These are phyloP conservation scores for Arachnomyces sp. DNA, from an alignment of 2,329 filamentous ascomycete species.

Conservation along the genomic window DNA sequence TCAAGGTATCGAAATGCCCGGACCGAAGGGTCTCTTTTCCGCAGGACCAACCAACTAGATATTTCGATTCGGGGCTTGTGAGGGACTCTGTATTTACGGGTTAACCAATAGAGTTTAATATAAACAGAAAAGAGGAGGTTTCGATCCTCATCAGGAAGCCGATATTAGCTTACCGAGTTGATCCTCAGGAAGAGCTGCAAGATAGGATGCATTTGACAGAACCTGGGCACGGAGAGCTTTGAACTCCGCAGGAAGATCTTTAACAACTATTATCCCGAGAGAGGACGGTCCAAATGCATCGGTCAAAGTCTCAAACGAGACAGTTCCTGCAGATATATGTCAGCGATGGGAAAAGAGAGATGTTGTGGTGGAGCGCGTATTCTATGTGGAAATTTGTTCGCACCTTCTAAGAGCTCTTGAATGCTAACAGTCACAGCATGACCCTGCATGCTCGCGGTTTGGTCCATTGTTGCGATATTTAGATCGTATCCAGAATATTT, in stretches of 20 bases:
- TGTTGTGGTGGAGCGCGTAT: not conserved
- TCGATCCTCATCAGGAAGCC: not conserved
- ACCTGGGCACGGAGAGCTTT: slow-evolving; percentile 61
- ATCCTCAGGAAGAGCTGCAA: slow-evolving; percentile 66
- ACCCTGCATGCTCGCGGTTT: slow-evolving; percentile 13
- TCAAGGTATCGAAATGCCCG: slow-evolving; percentile 54
- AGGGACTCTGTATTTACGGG: slow-evolving; percentile 41
- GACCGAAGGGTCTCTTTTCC: slow-evolving; percentile 56
- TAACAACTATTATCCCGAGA: slow-evolving; percentile 87
- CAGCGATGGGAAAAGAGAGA: slow-evolving; percentile 3
- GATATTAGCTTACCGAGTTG: slow-evolving; percentile 54
- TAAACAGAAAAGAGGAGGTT: slow-evolving; percentile 1
- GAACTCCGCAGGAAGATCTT: slow-evolving; percentile 69
- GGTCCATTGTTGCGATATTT: slow-evolving; percentile 1
- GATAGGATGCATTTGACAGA: slow-evolving; percentile 79
- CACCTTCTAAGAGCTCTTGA: slow-evolving; percentile 41
- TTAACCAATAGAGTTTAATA: slow-evolving; percentile 34
- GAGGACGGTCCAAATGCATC: slow-evolving; percentile 84
- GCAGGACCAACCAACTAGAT: slow-evolving; percentile 56
- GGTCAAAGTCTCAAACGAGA: slow-evolving; percentile 38
- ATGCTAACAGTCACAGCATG: slow-evolving; percentile 42
- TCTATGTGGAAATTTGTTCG: slow-evolving; percentile 7
- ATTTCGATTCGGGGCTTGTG: slow-evolving; percentile 43
- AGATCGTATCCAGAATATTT: not conserved
- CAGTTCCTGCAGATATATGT: slow-evolving; percentile 20